Base-by-base conservation (phyloP, 345 rosid species). In the Theobroma cacao region DNA sequence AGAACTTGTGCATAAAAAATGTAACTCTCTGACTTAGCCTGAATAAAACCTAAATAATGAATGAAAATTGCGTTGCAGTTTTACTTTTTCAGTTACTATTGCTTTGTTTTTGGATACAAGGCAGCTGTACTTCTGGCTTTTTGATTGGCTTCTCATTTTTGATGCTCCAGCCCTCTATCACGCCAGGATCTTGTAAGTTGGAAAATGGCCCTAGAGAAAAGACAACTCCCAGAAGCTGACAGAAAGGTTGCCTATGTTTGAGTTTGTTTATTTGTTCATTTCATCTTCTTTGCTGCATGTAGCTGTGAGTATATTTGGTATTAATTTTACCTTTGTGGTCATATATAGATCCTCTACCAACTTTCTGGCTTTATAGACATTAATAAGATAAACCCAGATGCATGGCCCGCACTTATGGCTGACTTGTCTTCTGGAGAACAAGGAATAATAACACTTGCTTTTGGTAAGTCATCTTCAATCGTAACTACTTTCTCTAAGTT, bases 121-220 rank as follows among this genome's bases (percentile, higher is more conserved):
- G 72, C 34, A 47, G 26, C 58, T 7, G 47, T 62, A 47, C n/a
- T 63, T 62, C 38, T 11, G 9, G 58, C 28, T 18, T 30, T 63
- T 3, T 81, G 59, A 40, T 75, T 76, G 66, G 18, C 55, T 43
- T 45, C 79, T 78, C 26, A 31, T 75, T 78, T 80, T 50, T 72
- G 12, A 63, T 60, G 15, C 66, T 72, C 47, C 85, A 96, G 97
- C 68, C 90, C 93, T 81, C 86, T 94, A 59, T 90, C 98, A 28
- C 97, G 98, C 43, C 99, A 96, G 87, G 97, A 94, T 86, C 97
- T 96, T 78, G 89, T 96, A 24, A 89, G 92, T 83, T 96, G 99
- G 99, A 96, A 94, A 87, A 93, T 93, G 98, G 93, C 94, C 75
- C 80, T 96, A 28, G 99, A 94, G 85, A 89, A 82, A 67, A 83